These are phyloP conservation scores for Parietichytrium sp. DNA, from an alignment of 108 stramenopile genomes.

Conservation along the genomic window DNA sequence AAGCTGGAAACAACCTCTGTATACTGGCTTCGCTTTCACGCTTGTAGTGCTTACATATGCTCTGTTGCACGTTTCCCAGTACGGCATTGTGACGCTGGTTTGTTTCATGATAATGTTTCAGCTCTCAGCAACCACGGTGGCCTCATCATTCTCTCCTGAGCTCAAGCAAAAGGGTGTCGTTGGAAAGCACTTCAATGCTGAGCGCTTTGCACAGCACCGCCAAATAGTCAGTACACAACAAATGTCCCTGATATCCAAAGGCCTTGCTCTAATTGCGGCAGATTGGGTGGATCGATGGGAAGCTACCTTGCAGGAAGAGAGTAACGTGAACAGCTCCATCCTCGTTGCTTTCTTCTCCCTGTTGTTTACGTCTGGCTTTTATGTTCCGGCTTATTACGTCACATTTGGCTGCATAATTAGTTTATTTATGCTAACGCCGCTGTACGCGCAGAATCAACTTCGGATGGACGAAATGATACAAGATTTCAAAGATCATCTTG, in stretches of 20 bases:
- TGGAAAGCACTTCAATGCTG: not conserved
- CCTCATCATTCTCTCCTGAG: not conserved
- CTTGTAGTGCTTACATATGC: not conserved
- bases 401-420: too few species aligned
- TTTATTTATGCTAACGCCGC: too few species aligned
- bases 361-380: too few species aligned
- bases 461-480: too few species aligned
- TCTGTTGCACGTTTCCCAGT: conserved; percentile 10
- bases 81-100: not conserved
- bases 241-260: not conserved
- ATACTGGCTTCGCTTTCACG: not conserved
- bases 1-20: not conserved
- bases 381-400: too few species aligned
- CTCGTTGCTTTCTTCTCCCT: too few species aligned
- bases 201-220: conserved; percentile 22
- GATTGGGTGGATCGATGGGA: not conserved
- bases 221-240: not conserved
- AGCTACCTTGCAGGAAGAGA: too few species aligned
- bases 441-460: too few species aligned
- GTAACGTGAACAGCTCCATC: too few species aligned
- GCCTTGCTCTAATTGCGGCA: not conserved
- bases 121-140: not conserved
- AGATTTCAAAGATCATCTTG: too few species aligned
- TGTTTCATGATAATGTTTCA: conserved; percentile 25
- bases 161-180: not conserved